Percentiles rank a stretch among this genome's conserved stretches.
phyloP scores from a whole-genome alignment of 83 land plant genomes.

The Picea abies region DNA sequence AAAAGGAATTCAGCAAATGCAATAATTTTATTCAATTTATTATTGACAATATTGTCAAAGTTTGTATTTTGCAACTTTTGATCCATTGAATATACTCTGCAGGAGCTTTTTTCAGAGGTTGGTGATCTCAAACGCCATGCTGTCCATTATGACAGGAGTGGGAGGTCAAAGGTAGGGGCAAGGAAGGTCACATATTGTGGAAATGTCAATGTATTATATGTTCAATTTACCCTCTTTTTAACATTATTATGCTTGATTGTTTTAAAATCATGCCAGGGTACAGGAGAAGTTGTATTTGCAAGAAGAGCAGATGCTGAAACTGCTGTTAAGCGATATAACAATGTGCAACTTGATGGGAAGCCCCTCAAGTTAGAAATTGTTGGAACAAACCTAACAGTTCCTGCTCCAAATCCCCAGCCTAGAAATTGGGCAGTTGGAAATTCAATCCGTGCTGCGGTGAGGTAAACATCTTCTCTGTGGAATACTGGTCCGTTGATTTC shows the following conservation, averaged over 20 bases:
- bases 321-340: conserved; percentile 75
- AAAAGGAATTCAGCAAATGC: too few relatives aligned
- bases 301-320: conserved; percentile 60
- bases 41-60: too few relatives aligned
- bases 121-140: conserved; percentile 27
- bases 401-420: conserved; percentile 27
- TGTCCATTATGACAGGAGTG: conserved; percentile 34
- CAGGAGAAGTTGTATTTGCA: conserved; percentile 77
- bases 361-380: conserved; percentile 80
- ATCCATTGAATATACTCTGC: background rate
- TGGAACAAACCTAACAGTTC: conserved; percentile 48
- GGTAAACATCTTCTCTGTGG: background rate
- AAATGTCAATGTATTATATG: too few relatives aligned
- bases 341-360: conserved; percentile 87
- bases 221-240: background rate
- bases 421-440: background rate
- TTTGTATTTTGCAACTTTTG: background rate
- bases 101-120: conserved; percentile 30
- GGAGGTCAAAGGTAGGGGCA: conserved; percentile 31
- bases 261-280: conserved; percentile 43
- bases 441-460: background rate
- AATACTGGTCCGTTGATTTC: too few relatives aligned
- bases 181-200: background rate
- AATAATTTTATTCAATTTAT: too few relatives aligned
- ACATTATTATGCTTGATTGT: background rate